Evolutionary conservation across 164 flowering plant genomes (phyloP), one percentile per base, ranked within the genome.

Genomic region (Stephania yunnanensis): DNA sequence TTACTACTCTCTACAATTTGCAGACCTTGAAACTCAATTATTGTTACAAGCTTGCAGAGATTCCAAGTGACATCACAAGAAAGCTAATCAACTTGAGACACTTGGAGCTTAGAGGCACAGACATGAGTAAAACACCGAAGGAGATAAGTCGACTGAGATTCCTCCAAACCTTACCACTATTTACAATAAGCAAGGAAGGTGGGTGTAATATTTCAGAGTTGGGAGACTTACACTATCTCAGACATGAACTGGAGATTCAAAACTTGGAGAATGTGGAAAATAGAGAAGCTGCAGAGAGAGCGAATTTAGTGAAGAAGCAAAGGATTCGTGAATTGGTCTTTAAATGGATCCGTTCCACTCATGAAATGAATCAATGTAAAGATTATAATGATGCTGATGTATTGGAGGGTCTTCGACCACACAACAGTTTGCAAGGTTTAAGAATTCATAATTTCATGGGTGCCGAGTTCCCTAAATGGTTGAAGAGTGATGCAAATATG

Each of bases 1-100:
- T 72, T 9, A 74, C 80, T 45, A 31, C 58, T 36, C 65, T 80
- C n/a, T 13, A 20, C 2, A 71, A 77, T 58, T 72, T 80, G 63
- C 74, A 80, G 53, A 66, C 72, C 3, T 50, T 80, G 68, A 36
- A 17, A 20, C 69, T 80, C 3, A 8, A 0, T 0, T n/a, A 3
- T 2, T 76, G 77, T 55, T 0, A 15, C 1, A 3, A 22, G 1
- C 72, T 80, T 22, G 9, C 6, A 25, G 15, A 22, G 44, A 45
- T 80, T 29, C 82, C 82, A 2, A 55, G 67, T 50, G 55, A 50
- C 15, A 48, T 48, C 31, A 73, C 76, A 12, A 29, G 64, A n/a
- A 76, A 69, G 0, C 10, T 79, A 46, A 58, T 25, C 15, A 77
- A 19, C 58, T 68, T 77, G 7, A 69, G 67, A n/a, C 72, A 68